Base-by-base conservation (phyloP, 202 grass and related monocot species). In the Musa balbisiana region DNA sequence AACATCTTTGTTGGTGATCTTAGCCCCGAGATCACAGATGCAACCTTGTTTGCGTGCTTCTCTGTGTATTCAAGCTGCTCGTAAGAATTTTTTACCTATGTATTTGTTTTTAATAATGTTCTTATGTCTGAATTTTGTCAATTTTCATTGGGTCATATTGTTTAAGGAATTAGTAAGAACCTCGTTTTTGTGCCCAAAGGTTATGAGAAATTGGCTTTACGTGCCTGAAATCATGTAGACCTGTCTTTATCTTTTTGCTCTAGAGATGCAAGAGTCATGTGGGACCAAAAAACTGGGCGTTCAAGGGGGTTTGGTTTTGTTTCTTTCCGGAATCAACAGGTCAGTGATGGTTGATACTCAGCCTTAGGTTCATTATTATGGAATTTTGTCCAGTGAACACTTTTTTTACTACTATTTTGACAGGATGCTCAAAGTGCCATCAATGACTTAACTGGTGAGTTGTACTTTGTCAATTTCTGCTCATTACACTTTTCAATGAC, bases 1-100 rank as follows among this genome's bases (percentile, higher is more conserved):
- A 80, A 83, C 55, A 83, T 89, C 69, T 89, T 89, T 80, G 83
- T 89, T 85, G 87, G 87, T 73, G 87, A 89, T 69, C 83, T 89
- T 74, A 83, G 83, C 54, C 80, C 87, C 11, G 83, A 89, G 73
- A 80, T 89, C 53, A 89, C 83, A 52, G 87, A 89, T 85, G 82
- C 83, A 64, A 50, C 80, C 25, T 80, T 85, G 71, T 89, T 83
- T 83, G 54, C 83, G 49, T 89, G 79, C 69, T 89, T 89, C 73
- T 85, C 83, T 58, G 80, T 66, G 64, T 85, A 85, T 80, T 58
- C 80, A 23, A 89, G 73, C 73, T 89, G 80, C 73, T 89, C 83
- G 87, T 89, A 85, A 89, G 87, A n/a, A 43, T 80, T 80, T 6
- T 49, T 69, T 56, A 20, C 58, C 49, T 64, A 29, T 19, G 49